Evolutionary conservation across 1,284 basidiomycete genomes (phyloP), one percentile per base, ranked within the genome.

Genomic region (Anthracocystis setariae): DNA sequence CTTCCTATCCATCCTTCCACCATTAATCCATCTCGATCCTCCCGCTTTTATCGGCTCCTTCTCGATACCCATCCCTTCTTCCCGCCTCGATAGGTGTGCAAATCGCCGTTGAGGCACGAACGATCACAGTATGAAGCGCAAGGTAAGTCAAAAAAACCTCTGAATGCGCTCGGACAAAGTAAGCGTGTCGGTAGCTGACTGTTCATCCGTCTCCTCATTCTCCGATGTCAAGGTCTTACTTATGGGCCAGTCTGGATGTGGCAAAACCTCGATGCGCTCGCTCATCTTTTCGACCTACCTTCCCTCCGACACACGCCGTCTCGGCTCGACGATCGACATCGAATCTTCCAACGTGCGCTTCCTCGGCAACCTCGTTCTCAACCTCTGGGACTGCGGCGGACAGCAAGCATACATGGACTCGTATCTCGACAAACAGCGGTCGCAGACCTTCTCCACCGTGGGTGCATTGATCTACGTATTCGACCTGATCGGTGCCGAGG

Each of bases 381-480:
- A 96, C 82, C 87, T 98, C 13, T 98, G 95, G 94, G 96, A 98
- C 84, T 98, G 95, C 76, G 95, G 95, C 46, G 95, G 95, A 4
- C 96, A 98, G 85, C 93, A 97, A 78, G 89, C 92, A 15, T 98
- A 97, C 86, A 94, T 98, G 89, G 94, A 96, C 83, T 92, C 91
- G 46, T 98, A 97, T 84, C 89, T 98, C 67, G 90, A 90, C 37
- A 89, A 91, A 0, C 93, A 97, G 82, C 90, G 92, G 67, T 88
- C 90, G 32, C 94, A 92, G 42, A 94, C 98, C 73, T 99, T 98
- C 85, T 90, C 91, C 76, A 91, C 94, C 78, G 95, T 97, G 57
- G 94, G 93, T 12, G 93, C 97, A 39, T 88, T 98, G 81, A 98
- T 98, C 79, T 98, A 98, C 84, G 96, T 98, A 9, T 98, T 98